These are phyloP conservation scores for Prunus kanzakura DNA, from an alignment of 306 rosid genomes.

Conservation along the genomic window DNA sequence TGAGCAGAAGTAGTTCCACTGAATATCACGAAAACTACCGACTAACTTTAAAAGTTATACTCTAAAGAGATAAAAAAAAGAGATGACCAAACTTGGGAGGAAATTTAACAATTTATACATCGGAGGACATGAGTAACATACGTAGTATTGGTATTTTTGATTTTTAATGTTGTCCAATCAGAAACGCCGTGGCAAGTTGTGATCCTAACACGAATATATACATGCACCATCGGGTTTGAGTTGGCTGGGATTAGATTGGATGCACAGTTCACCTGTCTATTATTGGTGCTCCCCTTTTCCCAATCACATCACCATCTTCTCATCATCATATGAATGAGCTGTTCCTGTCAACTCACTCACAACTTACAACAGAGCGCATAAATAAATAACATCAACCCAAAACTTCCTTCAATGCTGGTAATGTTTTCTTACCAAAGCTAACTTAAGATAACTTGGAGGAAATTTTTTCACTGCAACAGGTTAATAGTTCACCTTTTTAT, in stretches of 20 bases:
- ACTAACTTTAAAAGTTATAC: too few relatives aligned
- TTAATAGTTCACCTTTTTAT: too few relatives aligned
- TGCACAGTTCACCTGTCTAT: slow-evolving; percentile 37
- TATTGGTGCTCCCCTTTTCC: slow-evolving; percentile 43
- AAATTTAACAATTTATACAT: too few relatives aligned
- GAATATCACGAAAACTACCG: too few relatives aligned
- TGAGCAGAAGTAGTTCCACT: too few relatives aligned
- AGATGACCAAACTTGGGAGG: too few relatives aligned
- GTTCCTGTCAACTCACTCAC: slow-evolving; percentile 60
- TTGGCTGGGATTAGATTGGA: neutral
- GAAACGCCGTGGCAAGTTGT: slow-evolving; percentile 20
- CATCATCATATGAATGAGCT: slow-evolving; percentile 70
- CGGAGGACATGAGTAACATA: neutral
- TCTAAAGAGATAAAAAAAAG: too few relatives aligned
- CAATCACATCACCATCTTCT: slow-evolving; percentile 64
- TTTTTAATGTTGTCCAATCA: slow-evolving; percentile 9
- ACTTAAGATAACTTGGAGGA: too few relatives aligned
- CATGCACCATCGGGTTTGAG: slow-evolving; percentile 5
- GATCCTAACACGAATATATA: neutral
- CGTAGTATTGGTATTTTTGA: neutral
- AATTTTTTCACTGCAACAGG: too few relatives aligned
- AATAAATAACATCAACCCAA: neutral
- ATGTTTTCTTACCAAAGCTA: too few relatives aligned
- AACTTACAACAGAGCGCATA: neutral
- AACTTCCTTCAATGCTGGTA: too few relatives aligned